Base-by-base conservation (phyloP, 371 early-diverging fungal species). In the Funneliformis caledonium region DNA sequence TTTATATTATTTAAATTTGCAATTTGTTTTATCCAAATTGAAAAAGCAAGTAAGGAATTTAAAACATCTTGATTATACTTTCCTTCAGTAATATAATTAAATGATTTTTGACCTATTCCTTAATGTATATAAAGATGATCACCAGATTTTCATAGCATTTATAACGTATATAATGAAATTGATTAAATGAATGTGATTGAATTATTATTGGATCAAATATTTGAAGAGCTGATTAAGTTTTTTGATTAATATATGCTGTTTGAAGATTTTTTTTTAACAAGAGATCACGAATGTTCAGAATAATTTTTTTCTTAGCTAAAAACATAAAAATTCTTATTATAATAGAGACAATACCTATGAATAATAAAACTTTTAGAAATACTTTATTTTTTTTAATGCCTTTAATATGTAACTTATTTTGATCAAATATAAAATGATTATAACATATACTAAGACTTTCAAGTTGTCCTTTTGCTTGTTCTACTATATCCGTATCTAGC, bases 61-160 rank as follows among this genome's bases (percentile, higher is more conserved):
- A 14, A 60, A 60, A n/a, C 2, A 22, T 60, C 12, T 2, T 60
- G 16, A 22, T 60, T 14, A 11, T 60, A 14, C 12, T n/a, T n/a
- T n/a, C 5, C 60, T n/a, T n/a, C 6, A n/a, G 2, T 5, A n/a
- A n/a, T 22, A 60, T 14, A 60, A 14, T 60, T 16, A 60, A 5
- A 1, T 1, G 60, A 22, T 33, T 68, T 37, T 37, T 37, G 37
- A 37, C 37, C 37, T 37, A 2, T 37, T 33, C 37, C 68, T 22
- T 2, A 16, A 8, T 16, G 26, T 16, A 42, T 31, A 26, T 68
- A 7, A 22, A 68, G 11, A 68, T 68, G 68, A 14, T 37, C 37
- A 3, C 68, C 68, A 68, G 1, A 31, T 33, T 68, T 68, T 68
- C 26, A 16, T 68, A 68, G 33, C 68, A 68, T 68, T 68, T 31